Conservation (phyloP, 306 rosid species). For the Carpinus viminea region DNA sequence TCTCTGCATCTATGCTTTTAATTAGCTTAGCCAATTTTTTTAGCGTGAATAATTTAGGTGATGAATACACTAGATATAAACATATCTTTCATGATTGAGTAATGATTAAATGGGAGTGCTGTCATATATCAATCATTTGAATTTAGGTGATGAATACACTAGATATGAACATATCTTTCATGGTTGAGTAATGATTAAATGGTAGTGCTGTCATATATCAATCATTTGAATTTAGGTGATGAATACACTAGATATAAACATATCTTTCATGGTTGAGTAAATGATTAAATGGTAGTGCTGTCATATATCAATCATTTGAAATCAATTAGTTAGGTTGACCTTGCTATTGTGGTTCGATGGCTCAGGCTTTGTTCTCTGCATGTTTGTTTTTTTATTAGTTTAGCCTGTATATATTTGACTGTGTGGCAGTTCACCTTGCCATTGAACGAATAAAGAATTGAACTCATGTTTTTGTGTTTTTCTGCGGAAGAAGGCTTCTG, state of each 20-base stretch:
- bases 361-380: neutral
- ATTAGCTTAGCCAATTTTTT: slow-evolving; percentile 12
- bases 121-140: neutral
- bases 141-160: neutral
- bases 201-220: neutral
- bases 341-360: neutral
- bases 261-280: neutral
- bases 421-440: neutral
- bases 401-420: neutral
- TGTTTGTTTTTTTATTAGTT: neutral
- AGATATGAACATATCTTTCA: neutral
- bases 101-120: neutral
- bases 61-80: neutral
- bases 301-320: neutral
- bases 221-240: neutral
- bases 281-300: neutral
- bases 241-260: neutral
- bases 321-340: neutral
- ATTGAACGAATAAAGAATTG: neutral
- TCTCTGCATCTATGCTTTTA: slow-evolving; percentile 18
- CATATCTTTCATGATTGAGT: neutral
- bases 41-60: neutral
- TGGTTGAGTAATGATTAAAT: neutral
- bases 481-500: slow-evolving; percentile 44
- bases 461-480: slow-evolving; percentile 10